Evolutionary conservation across 148 eudicot genomes (phyloP), one percentile per base, ranked within the genome.

Genomic region (Rhododendron mucronatum): DNA sequence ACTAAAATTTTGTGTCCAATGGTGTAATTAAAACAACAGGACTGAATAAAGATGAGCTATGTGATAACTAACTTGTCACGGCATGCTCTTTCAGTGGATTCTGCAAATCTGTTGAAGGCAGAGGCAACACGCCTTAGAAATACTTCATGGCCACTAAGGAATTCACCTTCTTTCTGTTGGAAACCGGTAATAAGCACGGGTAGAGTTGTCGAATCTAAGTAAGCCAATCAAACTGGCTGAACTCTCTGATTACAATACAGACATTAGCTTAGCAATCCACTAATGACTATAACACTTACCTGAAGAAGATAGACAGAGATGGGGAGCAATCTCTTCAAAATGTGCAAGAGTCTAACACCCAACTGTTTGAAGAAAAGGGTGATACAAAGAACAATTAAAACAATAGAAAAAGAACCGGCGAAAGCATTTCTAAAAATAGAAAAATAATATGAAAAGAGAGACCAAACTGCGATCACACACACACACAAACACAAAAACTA

Each of bases 21-120:
- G 15, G 30, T 9, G 12, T 53, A 80, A 33, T 11, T 79, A 79
- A 48, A 16, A 79, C 11, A 61, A 15, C 47, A 2, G 71, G 74
- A 85, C 51, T n/a, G 26, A 81, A 44, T 47, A 80, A 57, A n/a
- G 53, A 16, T 44, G 69, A 78, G 81, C 2, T 26, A 33, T 71
- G 20, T 30, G 21, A 71, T 78, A 11, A 80, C 85, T 91, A 85
- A 95, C 99, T 95, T 96, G 85, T 94, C 97, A 86, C 92, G 93
- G 87, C 98, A 95, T 80, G 96, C 91, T 88, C 88, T 90, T 86
- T 96, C 99, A 73, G 99, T 94, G 55, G 94, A 91, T 91, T 96
- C 99, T 82, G 99, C 98, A 92, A 96, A 96, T 86, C 88, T 92
- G 90, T 93, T 95, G 92, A 94, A 96, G 86, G 99, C 96, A 77